Conservation (phyloP, 2,329 filamentous ascomycete genomes). For the Venturia aucupariae region DNA sequence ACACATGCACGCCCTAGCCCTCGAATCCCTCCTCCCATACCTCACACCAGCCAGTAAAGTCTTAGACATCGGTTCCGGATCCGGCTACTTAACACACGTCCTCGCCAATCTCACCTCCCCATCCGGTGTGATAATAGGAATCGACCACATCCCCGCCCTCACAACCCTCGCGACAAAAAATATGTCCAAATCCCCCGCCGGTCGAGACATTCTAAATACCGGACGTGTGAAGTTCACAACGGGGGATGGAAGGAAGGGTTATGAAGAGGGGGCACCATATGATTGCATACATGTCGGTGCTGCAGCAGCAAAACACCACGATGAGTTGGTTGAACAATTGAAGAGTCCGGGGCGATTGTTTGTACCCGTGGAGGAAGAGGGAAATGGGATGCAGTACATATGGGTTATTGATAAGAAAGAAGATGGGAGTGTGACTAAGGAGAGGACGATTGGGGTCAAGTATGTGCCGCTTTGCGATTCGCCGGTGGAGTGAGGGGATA, state of each 20-base stretch:
- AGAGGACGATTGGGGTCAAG: conserved; percentile 58
- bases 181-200: conserved; percentile 34
- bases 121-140: conserved; percentile 35
- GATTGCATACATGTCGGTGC: conserved; percentile 96
- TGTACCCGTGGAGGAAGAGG: conserved; percentile 57
- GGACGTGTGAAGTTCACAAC: conserved; percentile 62
- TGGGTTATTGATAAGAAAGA: conserved; percentile 66
- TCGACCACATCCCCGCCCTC: conserved; percentile 41
- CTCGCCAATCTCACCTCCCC: conserved; percentile 65
- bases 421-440: conserved; percentile 51
- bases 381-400: conserved; percentile 51
- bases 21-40: conserved; percentile 51
- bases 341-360: conserved; percentile 70
- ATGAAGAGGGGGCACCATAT: conserved; percentile 49
- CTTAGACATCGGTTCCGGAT: conserved; percentile 40
- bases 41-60: conserved; percentile 43
- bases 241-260: conserved; percentile 52
- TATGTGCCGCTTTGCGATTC: conserved; percentile 73
- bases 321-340: conserved; percentile 66
- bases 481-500: conserved; percentile 31
- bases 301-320: conserved; percentile 64
- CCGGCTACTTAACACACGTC: conserved; percentile 76
- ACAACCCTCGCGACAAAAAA: conserved; percentile 34
- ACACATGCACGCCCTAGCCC: conserved; percentile 61
- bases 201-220: conserved; percentile 48